A percentile compares a stretch with the other conserved stretches of the same genome.
Conservation (phyloP, 2,329 filamentous ascomycete genomes). For the Xylariaceae sp. region DNA sequence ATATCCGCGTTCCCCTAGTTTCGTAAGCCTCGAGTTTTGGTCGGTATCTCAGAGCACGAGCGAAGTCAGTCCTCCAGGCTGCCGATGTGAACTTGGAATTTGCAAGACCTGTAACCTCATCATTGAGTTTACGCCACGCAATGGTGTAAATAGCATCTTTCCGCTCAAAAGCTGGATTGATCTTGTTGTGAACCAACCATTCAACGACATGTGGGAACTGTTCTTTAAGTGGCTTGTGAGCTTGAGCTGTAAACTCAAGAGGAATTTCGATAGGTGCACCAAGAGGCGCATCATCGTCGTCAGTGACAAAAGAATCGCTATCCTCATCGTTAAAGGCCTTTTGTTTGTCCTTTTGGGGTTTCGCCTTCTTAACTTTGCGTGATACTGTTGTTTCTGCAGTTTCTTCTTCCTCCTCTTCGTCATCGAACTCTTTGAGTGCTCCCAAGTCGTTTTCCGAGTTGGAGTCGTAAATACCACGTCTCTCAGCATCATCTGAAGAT, state of each 20-base stretch:
- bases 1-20: slow-evolving; percentile 22
- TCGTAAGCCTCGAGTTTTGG: slow-evolving; percentile 56
- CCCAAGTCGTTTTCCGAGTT: slow-evolving; percentile 30
- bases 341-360: slow-evolving; percentile 2
- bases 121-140: slow-evolving; percentile 69
- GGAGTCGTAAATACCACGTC: slow-evolving; percentile 36
- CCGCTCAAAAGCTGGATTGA: slow-evolving; percentile 66
- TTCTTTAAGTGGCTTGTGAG: slow-evolving; percentile 65
- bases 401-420: slow-evolving; percentile 27
- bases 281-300: slow-evolving; percentile 57
- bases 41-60: slow-evolving; percentile 61
- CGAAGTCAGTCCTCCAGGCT: slow-evolving; percentile 67
- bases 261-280: slow-evolving; percentile 62
- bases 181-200: slow-evolving; percentile 77
- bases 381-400: slow-evolving; percentile 19
- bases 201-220: slow-evolving; percentile 73
- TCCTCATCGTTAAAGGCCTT: slow-evolving; percentile 23
- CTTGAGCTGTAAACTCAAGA: slow-evolving; percentile 64
- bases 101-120: slow-evolving; percentile 66
- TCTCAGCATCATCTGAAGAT: slow-evolving; percentile 50
- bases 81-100: slow-evolving; percentile 70
- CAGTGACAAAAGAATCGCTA: slow-evolving; percentile 61
- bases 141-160: slow-evolving; percentile 63
- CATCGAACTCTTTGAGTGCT: slow-evolving; percentile 35
- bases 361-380: slow-evolving; percentile 10